A percentile compares a stretch with the other conserved stretches of the same genome.
phyloP scores from a whole-genome alignment of 805 yeast species.

The Citeromyces nyonsensis region DNA sequence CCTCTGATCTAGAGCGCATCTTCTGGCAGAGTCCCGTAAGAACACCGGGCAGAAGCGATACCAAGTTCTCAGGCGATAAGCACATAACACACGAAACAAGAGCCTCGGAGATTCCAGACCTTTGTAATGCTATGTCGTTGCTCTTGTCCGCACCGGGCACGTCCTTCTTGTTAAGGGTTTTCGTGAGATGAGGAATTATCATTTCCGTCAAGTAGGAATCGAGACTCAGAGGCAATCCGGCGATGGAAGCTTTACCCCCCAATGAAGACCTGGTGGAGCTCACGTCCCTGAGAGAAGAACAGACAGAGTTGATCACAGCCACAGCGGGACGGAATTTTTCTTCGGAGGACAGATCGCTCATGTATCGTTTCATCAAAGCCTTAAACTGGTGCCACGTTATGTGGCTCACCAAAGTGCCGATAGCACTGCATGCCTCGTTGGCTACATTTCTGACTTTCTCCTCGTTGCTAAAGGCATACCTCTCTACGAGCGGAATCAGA shows the following conservation, averaged over 20 bases:
- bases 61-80: conserved; percentile 38
- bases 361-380: conserved; percentile 35
- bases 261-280: conserved; percentile 4
- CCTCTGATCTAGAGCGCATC: conserved; percentile 73
- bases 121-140: conserved; percentile 52
- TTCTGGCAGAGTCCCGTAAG: conserved; percentile 83
- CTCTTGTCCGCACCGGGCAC: conserved; percentile 10
- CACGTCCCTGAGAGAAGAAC: conserved; percentile 22
- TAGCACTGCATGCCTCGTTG: conserved; percentile 48
- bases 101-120: conserved; percentile 77
- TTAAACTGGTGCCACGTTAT: conserved; percentile 71
- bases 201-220: conserved; percentile 36
- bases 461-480: conserved; percentile 44
- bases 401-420: conserved; percentile 39
- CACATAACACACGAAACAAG: conserved; percentile 52
- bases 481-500: conserved; percentile 74
- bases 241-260: conserved; percentile 6
- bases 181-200: conserved; percentile 44
- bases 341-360: too few species aligned
- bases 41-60: conserved; percentile 59
- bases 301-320: conserved; percentile 37
- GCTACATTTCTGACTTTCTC: conserved; percentile 38
- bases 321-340: conserved; percentile 13
- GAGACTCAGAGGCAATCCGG: conserved; percentile 18
- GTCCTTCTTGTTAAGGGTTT: conserved; percentile 45